A percentile compares a stretch with the other conserved stretches of the same genome.
Conservation (phyloP, 1,284 basidiomycete species). For the Pseudozyma thailandica region DNA sequence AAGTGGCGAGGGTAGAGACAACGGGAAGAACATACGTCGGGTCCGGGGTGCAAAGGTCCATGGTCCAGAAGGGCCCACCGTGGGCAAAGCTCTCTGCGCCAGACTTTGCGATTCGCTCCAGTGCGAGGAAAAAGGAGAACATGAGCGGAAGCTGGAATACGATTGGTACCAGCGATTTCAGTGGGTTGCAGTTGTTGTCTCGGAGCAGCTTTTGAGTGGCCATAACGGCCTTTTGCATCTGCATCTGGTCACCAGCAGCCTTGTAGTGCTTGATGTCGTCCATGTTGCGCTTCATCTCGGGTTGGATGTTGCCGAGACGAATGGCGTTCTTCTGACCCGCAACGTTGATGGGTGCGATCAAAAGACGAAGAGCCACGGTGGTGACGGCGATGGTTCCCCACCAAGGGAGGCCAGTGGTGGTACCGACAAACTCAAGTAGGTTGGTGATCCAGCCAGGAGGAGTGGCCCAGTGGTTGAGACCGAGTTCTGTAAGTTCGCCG, state of each 20-base stretch:
- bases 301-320: slow-evolving; percentile 76
- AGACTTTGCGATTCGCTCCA: slow-evolving; percentile 78
- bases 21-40: slow-evolving; percentile 83
- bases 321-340: slow-evolving; percentile 76
- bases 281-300: slow-evolving; percentile 74
- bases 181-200: slow-evolving; percentile 77
- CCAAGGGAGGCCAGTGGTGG: slow-evolving; percentile 73
- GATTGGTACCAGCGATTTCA: slow-evolving; percentile 75
- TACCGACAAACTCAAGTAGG: slow-evolving; percentile 78
- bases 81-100: slow-evolving; percentile 79
- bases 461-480: slow-evolving; percentile 73
- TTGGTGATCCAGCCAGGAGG: slow-evolving; percentile 73
- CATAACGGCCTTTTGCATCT: slow-evolving; percentile 73
- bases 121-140: slow-evolving; percentile 84
- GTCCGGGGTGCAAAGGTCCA: slow-evolving; percentile 81
- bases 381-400: slow-evolving; percentile 75
- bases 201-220: slow-evolving; percentile 76
- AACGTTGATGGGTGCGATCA: slow-evolving; percentile 79
- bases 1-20: slow-evolving; percentile 75
- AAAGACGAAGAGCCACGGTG: slow-evolving; percentile 76
- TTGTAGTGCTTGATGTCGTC: slow-evolving; percentile 72
- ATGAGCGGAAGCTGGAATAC: slow-evolving; percentile 80
- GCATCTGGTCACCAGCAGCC: slow-evolving; percentile 72
- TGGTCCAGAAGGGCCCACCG: slow-evolving; percentile 81
- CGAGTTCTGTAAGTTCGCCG: slow-evolving; percentile 82